Evolutionary conservation across 352 stramenopile genomes (phyloP).

Genomic region (Phytophthora nicotianae): DNA sequence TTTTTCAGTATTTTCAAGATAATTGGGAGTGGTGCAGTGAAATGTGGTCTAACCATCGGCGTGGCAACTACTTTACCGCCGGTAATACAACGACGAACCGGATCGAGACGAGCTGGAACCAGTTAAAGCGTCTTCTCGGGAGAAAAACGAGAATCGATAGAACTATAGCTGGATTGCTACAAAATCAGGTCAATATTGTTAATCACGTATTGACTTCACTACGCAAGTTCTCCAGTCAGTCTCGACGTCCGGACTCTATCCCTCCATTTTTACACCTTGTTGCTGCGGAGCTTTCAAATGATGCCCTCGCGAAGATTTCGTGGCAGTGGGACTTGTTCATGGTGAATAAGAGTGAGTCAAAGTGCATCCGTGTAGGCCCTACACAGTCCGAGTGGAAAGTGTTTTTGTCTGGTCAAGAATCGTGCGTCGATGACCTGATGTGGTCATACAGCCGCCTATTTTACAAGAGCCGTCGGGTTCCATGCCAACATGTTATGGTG

Average conservation of each 20-base stretch:
- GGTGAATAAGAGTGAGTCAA: neutral
- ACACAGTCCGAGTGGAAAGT: neutral
- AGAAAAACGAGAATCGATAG: neutral
- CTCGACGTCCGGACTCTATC: neutral
- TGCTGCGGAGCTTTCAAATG: neutral
- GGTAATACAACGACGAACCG: neutral
- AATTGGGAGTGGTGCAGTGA: constrained; percentile 2
- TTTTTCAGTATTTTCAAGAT: constrained; percentile 1
- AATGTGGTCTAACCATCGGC: neutral
- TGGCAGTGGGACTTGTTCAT: neutral
- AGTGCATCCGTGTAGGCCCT: neutral
- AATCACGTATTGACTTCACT: neutral
- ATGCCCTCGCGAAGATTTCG: neutral
- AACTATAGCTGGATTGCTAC: neutral
- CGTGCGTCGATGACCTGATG: neutral
- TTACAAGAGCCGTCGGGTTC: neutral
- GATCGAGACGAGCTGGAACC: constrained; percentile 1
- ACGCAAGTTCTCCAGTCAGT: neutral
- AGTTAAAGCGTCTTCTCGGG: neutral
- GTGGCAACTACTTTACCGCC: neutral
- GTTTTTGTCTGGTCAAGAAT: neutral
- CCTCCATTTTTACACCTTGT: neutral
- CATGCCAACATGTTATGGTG: constrained; percentile 3
- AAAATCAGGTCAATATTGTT: neutral
- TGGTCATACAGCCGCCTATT: neutral